Evolutionary conservation across 257 asterid genomes (phyloP).

Genomic region (Solanum dulcamara): DNA sequence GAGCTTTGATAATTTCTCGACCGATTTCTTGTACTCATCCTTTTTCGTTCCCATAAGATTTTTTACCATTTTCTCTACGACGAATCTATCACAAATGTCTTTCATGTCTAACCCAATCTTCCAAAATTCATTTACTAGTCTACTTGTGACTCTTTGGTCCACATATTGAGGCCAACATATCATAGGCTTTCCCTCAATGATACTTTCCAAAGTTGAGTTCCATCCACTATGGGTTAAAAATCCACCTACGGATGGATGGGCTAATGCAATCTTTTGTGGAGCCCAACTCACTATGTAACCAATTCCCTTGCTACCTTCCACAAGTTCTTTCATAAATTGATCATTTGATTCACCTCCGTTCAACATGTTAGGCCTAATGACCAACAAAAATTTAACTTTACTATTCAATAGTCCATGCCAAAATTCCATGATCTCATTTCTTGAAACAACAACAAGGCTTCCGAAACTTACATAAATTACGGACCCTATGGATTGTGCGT

Average conservation of each 20-base stretch:
- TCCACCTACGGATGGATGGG: slow-evolving; percentile 12
- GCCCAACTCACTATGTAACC: slow-evolving; percentile 21
- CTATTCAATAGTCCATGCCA: slow-evolving; percentile 21
- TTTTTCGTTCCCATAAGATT: slow-evolving; percentile 31
- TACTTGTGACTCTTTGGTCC: slow-evolving; percentile 35
- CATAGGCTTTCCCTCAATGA: slow-evolving; percentile 24
- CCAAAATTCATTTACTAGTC: slow-evolving; percentile 50
- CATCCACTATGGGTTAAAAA: slow-evolving; percentile 2
- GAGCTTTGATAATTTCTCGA: slow-evolving; percentile 11
- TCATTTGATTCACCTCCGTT: not conserved
- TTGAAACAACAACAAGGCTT: slow-evolving; percentile 5
- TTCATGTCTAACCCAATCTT: slow-evolving; percentile 51
- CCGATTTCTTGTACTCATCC: slow-evolving; percentile 23
- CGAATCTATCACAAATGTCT: slow-evolving; percentile 28
- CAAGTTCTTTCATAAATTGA: slow-evolving; percentile 1
- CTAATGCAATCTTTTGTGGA: slow-evolving; percentile 14
- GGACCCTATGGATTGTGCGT: slow-evolving; percentile 7
- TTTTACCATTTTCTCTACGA: slow-evolving; percentile 25
- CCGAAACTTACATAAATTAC: slow-evolving; percentile 25
- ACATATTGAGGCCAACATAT: slow-evolving; percentile 24
- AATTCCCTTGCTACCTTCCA: not conserved
- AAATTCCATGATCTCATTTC: slow-evolving; percentile 8
- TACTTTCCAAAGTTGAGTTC: slow-evolving; percentile 20
- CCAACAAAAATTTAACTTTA: slow-evolving; percentile 17
- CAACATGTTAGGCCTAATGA: slow-evolving; percentile 8